These are phyloP conservation scores for Raphidocelis subcapitata DNA, from an alignment of 139 green algal species.

Conservation along the genomic window DNA sequence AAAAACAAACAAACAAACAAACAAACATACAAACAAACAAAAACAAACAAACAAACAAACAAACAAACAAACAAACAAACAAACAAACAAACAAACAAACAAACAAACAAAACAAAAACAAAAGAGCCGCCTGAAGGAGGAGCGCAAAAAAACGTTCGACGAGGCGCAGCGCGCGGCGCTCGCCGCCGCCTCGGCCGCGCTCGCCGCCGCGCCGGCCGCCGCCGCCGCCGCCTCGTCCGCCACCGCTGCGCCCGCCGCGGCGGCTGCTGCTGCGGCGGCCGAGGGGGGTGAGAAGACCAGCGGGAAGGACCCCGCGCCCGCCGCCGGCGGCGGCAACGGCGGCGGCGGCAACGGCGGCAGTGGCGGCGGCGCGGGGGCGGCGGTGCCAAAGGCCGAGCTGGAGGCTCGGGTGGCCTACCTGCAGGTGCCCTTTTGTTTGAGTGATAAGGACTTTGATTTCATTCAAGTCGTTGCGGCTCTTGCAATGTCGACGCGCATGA, in stretches of 20 bases:
- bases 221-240: not conserved
- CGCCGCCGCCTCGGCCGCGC: conserved; percentile 42
- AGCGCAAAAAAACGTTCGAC: conserved; percentile 64
- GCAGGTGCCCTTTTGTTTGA: conserved; percentile 5
- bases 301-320: too few species aligned
- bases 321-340: not conserved
- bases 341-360: not conserved
- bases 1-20: too few species aligned
- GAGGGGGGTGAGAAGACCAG: too few species aligned
- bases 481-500: too few species aligned
- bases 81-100: too few species aligned
- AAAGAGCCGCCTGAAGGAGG: conserved; percentile 39
- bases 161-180: conserved; percentile 55
- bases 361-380: not conserved
- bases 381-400: conserved; percentile 65
- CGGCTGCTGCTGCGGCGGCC: too few species aligned
- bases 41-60: too few species aligned
- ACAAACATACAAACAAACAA: too few species aligned
- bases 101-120: too few species aligned
- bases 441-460: too few species aligned
- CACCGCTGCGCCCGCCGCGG: too few species aligned
- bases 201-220: conserved; percentile 23
- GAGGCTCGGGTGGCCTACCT: conserved; percentile 55
- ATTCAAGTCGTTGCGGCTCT: too few species aligned
- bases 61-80: not conserved